Evolutionary conservation across 2,329 filamentous ascomycete species (phyloP), one percentile per base, ranked within the genome.

Genomic region (Xylaria digitata): DNA sequence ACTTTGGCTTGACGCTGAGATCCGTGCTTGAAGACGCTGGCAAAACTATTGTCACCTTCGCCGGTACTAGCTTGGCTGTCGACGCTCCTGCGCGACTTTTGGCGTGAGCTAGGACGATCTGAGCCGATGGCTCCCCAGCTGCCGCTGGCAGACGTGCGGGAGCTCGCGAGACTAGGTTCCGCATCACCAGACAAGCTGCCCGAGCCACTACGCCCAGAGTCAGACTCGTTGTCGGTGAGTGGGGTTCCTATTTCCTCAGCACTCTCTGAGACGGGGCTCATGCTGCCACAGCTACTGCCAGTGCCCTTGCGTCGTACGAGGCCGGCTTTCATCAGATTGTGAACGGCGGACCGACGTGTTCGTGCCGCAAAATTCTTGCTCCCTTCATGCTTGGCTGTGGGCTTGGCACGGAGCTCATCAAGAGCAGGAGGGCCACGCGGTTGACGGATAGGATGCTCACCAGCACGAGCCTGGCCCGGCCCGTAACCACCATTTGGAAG

Each of bases 321-420:
- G 17, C 95, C 94, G 61, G 95, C 95, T 71, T 92, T 92, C 68
- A 97, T 92, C 56, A 99, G 87, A 77, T 94, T 97, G 82, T 94
- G 90, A 50, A 99, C 90, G 30, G 96, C 96, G 74, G 92, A 94
- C 71, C 95, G 93, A 67, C 96, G 93, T 75, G 96, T 94, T 68
- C 96, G 94, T 63, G 94, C 90, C 11, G 92, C 92, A 81, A 99
- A 99, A 83, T 99, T 99, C 88, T 97, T 90, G 89, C 95, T 97
- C 26, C 95, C 96, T 79, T 98, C 95, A 70, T 95, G 89, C 82
- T 94, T 97, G 72, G 93, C 90, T 8, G 95, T 98, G 1, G 96
- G 96, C 81, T 94, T 96, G 21, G 90, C 87, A 75, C 91, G 88
- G 67, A 99, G 89, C 82, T 99, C 96, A 72, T 99, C 96, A 57